A percentile compares a stretch with the other conserved stretches of the same genome.
Conservation (phyloP, 495 filamentous ascomycete genomes). For the Hyaloscypha variabilis region DNA sequence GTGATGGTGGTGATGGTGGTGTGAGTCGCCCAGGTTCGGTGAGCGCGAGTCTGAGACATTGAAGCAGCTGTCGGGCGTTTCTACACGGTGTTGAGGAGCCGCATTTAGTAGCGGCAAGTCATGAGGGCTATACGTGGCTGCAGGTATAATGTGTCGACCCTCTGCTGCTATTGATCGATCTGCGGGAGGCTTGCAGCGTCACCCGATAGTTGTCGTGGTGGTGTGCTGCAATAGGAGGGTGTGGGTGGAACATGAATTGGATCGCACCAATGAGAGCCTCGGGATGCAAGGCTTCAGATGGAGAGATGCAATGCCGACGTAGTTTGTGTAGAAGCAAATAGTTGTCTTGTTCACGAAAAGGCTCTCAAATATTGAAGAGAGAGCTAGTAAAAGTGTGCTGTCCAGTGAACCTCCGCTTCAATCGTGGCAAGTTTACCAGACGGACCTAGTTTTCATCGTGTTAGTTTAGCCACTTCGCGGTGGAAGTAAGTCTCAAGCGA, state of each 20-base stretch:
- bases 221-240: not conserved
- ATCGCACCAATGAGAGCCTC: not conserved
- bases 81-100: conserved; percentile 17
- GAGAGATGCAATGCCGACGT: not conserved
- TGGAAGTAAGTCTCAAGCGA: too few relatives aligned
- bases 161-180: conserved; percentile 1
- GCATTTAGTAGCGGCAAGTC: conserved; percentile 1
- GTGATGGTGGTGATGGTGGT: not conserved
- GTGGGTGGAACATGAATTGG: not conserved
- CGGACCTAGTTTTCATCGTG: too few relatives aligned
- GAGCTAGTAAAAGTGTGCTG: too few relatives aligned
- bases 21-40: conserved; percentile 5
- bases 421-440: too few relatives aligned
- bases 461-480: too few relatives aligned
- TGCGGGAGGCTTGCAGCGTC: conserved; percentile 12
- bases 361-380: too few relatives aligned
- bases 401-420: too few relatives aligned
- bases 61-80: not conserved
- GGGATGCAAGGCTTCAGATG: not conserved
- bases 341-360: not conserved
- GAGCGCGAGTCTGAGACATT: not conserved
- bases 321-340: not conserved
- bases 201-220: not conserved
- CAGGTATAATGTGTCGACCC: conserved; percentile 7
- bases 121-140: not conserved